These are phyloP conservation scores for Fusarium hainanense DNA, from an alignment of 2,329 filamentous ascomycete species.

Conservation along the genomic window DNA sequence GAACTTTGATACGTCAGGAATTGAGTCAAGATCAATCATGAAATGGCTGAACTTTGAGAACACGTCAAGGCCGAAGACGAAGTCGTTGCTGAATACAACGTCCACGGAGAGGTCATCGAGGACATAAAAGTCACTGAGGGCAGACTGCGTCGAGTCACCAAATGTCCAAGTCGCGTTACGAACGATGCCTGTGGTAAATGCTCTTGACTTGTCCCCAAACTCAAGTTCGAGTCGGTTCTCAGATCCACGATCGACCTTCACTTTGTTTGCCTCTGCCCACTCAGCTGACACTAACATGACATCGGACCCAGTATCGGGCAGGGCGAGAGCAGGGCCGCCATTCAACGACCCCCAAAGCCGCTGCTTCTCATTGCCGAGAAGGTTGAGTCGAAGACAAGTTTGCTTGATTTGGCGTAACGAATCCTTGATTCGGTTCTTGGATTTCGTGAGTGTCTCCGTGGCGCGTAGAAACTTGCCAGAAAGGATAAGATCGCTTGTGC, in stretches of 20 bases:
- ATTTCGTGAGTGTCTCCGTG: not conserved
- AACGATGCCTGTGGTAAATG: not conserved
- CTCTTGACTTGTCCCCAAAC: not conserved
- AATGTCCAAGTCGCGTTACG: not conserved
- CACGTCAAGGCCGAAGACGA: not conserved
- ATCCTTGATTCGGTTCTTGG: not conserved
- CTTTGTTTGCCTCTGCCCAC: not conserved
- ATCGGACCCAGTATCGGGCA: constrained; percentile 5
- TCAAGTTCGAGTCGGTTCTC: not conserved
- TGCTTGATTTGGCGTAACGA: rapidly evolving
- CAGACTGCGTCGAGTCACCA: rapidly evolving
- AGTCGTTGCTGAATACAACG: not conserved
- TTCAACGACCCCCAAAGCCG: not conserved
- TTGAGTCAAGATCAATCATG: not conserved
- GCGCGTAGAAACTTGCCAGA: constrained; percentile 1
- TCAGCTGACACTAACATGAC: not conserved
- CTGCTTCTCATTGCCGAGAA: not conserved
- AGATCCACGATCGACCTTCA: not conserved
- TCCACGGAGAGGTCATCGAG: not conserved
- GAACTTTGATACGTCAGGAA: not conserved
- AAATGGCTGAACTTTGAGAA: not conserved
- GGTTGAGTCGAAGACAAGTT: rapidly evolving
- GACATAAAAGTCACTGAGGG: not conserved
- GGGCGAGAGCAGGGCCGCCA: not conserved
- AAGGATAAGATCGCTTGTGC: not conserved